A percentile compares a stretch with the other conserved stretches of the same genome.
Evolutionary conservation across 2,329 filamentous ascomycete species (phyloP).

Genomic region (Aspergillus sergii): DNA sequence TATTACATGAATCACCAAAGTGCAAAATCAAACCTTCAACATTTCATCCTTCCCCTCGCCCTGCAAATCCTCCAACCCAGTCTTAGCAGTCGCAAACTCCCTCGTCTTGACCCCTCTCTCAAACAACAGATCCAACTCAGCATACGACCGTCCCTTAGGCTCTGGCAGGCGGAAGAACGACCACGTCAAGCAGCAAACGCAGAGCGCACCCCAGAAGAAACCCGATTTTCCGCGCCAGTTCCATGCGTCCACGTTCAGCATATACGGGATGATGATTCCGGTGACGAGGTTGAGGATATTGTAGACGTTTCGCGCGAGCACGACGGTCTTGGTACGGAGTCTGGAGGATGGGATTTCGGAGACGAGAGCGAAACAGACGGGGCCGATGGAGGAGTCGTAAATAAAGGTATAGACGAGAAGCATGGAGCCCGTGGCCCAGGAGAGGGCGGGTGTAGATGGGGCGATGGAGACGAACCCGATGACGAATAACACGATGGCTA

Average conservation of each 20-base stretch:
- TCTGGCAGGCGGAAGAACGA: constrained; percentile 77
- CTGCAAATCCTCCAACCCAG: background rate
- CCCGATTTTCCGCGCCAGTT: constrained; percentile 80
- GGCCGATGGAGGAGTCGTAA: constrained; percentile 58
- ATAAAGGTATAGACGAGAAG: constrained; percentile 57
- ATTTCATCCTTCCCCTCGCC: background rate
- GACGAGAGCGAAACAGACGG: constrained; percentile 56
- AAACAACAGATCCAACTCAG: constrained; percentile 79
- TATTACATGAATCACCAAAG: background rate
- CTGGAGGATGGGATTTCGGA: constrained; percentile 58
- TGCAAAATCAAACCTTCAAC: background rate
- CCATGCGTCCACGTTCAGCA: constrained; percentile 83
- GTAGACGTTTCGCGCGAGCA: constrained; percentile 53
- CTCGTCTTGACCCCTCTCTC: constrained; percentile 54
- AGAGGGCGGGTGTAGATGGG: constrained; percentile 25
- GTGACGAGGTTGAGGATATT: constrained; percentile 47
- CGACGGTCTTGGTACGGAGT: constrained; percentile 58
- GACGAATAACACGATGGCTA: constrained; percentile 27
- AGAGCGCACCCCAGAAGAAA: constrained; percentile 79
- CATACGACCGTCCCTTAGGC: constrained; percentile 74
- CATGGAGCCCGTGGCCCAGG: constrained; percentile 48
- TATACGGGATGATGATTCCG: constrained; percentile 78
- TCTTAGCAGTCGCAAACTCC: constrained; percentile 5
- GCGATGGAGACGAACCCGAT: constrained; percentile 27
- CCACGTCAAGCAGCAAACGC: constrained; percentile 74